A percentile compares a stretch with the other conserved stretches of the same genome.
phyloP scores from a whole-genome alignment of 805 yeast species.

The Gaillardinia entomophila region DNA sequence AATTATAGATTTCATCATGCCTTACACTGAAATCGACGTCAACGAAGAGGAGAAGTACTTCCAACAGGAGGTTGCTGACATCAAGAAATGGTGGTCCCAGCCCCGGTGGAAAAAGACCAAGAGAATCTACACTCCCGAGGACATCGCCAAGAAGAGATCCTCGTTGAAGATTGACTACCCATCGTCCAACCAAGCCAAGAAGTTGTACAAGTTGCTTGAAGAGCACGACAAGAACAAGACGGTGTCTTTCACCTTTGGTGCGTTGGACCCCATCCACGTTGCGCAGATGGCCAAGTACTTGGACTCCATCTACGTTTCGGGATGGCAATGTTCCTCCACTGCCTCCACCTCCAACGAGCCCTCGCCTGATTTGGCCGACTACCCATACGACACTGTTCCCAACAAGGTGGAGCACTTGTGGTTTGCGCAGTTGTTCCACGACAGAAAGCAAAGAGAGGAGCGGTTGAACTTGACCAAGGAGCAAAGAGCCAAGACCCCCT shows the following conservation, averaged over 20 bases:
- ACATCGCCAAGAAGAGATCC: slow-evolving; percentile 86
- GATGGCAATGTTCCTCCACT: slow-evolving; percentile 98
- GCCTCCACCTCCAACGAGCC: slow-evolving; percentile 98
- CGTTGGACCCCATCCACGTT: slow-evolving; percentile 91
- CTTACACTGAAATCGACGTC: slow-evolving; percentile 53
- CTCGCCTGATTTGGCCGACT: slow-evolving; percentile 96
- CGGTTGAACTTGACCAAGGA: slow-evolving; percentile 56
- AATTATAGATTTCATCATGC: slow-evolving; percentile 20
- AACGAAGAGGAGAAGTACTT: slow-evolving; percentile 58
- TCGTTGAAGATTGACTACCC: slow-evolving; percentile 69
- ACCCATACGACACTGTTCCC: slow-evolving; percentile 98
- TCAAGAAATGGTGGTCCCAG: slow-evolving; percentile 86
- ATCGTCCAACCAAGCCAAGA: slow-evolving; percentile 74
- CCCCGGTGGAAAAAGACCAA: slow-evolving; percentile 89
- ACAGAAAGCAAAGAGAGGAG: slow-evolving; percentile 90
- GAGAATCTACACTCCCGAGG: slow-evolving; percentile 83
- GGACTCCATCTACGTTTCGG: slow-evolving; percentile 89
- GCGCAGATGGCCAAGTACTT: slow-evolving; percentile 95
- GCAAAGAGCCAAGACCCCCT: slow-evolving; percentile 65
- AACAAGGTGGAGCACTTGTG: slow-evolving; percentile 95
- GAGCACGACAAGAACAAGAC: slow-evolving; percentile 72
- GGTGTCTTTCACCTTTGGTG: slow-evolving; percentile 88
- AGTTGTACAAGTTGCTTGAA: slow-evolving; percentile 62
- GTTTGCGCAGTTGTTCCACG: slow-evolving; percentile 96
- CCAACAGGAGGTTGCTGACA: slow-evolving; percentile 64